Evolutionary conservation across 768 basidiomycete genomes (phyloP), one percentile per base, ranked within the genome.

Genomic region (Hirschioporus abietinus): DNA sequence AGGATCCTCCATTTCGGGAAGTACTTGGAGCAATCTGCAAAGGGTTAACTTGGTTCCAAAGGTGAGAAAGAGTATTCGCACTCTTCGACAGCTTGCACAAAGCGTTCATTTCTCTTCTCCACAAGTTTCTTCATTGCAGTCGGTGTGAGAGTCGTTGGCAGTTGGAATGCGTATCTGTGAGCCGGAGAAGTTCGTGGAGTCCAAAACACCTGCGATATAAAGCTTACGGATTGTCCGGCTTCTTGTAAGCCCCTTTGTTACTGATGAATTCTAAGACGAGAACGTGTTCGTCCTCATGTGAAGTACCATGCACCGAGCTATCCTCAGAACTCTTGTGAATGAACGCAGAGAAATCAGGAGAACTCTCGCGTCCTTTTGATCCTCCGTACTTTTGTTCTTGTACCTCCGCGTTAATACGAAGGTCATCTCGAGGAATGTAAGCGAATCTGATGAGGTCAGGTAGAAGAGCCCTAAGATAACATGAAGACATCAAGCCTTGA

Each of bases 391-490:
- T 74, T 42, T 70, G 68, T 24, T 68, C 70, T 67, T 79, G 77
- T 36, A 80, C 75, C 7, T 72, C 72, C 10, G 69, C 70, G 65
- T 89, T 82, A 64, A 89, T 80, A 63, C 84, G 84, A 15, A 92
- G 75, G 60, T 90, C 83, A 60, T 84, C 81, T 34, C 79, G 76
- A 65, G 90, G 87, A 68, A 90, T 88, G 72, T 95, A 96, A 7
- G 92, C 88, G 71, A 96, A 96, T 64, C 84, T 88, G 70, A 96
- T 80, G 57, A 93, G 78, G 66, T 90, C 87, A 0, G 94, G 94
- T 17, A 95, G 78, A n/a, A 96, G 81, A 9, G 92, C 86, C 76
- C 92, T 93, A 66, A 5, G 24, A 65, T 61, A 42, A 59, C 66
- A 61, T 20, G 36, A 63, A 58, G 66, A 61, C 8, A 20, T 66